Evolutionary conservation across 257 asterid genomes (phyloP), one percentile per base, ranked within the genome.

Genomic region (Hygrophila difformis): DNA sequence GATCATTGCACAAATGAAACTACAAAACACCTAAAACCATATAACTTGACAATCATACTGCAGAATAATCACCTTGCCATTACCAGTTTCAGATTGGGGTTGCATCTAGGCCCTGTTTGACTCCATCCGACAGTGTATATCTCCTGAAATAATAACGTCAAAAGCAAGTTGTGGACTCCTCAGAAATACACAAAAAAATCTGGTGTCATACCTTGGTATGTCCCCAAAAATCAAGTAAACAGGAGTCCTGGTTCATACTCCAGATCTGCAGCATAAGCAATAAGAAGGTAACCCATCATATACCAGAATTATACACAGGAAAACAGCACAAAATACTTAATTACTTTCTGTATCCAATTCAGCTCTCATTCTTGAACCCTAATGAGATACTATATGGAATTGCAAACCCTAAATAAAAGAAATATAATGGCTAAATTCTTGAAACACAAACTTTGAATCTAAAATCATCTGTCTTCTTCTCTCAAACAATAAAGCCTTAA

Each of bases 41-140:
- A 53, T 42, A 28, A 43, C 12, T 34, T 26, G 14, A 15, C 46
- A 41, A 18, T 16, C 9, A 38, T 39, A 19, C 29, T 9, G 39
- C 49, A 51, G 13, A 33, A 44, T 38, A 40, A 15, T 63, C 53
- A 89, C 98, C 98, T 89, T 38, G 96, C 98, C 61, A 89, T 70
- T 68, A 89, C 61, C 71, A 79, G 60, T 48, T 74, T 75, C 59
- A 65, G 76, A 67, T 77, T 89, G 18, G 98, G 94, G 63, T 89
- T 82, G 82, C 62, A 73, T 42, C 94, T 91, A 17, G 85, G 72
- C 26, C 98, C 98, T 18, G 92, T 73, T 41, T 96, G 98, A 71
- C 98, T 89, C 98, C 98, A 89, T 75, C 93, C 66, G 57, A 89
- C 86, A 1, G 98, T 85, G 68, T 82, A 89, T 64, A 89, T 85